Evolutionary conservation across 2,329 filamentous ascomycete species (phyloP).

Genomic region (Akanthomyces dipterigenus): DNA sequence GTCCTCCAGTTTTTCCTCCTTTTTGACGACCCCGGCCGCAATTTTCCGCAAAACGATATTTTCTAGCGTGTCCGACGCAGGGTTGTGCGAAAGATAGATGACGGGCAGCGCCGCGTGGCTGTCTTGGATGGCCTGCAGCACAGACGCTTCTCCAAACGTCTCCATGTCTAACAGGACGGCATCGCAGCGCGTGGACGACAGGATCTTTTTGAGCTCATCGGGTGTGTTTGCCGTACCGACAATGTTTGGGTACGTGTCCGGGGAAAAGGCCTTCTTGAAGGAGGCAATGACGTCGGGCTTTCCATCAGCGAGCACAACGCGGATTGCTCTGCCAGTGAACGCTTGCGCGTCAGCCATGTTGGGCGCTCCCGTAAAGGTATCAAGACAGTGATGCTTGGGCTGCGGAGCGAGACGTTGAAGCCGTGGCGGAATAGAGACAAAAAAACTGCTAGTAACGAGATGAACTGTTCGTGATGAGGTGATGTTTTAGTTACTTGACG

Average conservation of each 20-base stretch:
- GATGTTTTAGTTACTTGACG: no score
- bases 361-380: conserved; percentile 15
- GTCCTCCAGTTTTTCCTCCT: neutral
- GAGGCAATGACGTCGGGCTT: neutral
- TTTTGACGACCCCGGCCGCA: neutral
- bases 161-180: neutral
- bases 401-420: no score
- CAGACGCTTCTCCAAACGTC: neutral
- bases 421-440: no score
- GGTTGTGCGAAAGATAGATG: conserved; percentile 2
- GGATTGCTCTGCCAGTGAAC: neutral
- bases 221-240: neutral
- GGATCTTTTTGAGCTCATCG: neutral
- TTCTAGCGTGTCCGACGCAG: neutral
- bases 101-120: neutral
- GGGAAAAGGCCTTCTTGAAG: neutral
- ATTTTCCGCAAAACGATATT: neutral
- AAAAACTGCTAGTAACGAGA: no score
- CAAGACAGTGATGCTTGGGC: no score
- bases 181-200: neutral
- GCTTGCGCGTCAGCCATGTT: conserved; percentile 27
- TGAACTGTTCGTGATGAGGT: neutral
- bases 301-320: neutral
- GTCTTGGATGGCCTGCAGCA: neutral
- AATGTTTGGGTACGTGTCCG: neutral